Percentiles rank a stretch among this genome's conserved stretches.
phyloP scores from a whole-genome alignment of 805 yeast genomes.

The Kuraishia piskuri region DNA sequence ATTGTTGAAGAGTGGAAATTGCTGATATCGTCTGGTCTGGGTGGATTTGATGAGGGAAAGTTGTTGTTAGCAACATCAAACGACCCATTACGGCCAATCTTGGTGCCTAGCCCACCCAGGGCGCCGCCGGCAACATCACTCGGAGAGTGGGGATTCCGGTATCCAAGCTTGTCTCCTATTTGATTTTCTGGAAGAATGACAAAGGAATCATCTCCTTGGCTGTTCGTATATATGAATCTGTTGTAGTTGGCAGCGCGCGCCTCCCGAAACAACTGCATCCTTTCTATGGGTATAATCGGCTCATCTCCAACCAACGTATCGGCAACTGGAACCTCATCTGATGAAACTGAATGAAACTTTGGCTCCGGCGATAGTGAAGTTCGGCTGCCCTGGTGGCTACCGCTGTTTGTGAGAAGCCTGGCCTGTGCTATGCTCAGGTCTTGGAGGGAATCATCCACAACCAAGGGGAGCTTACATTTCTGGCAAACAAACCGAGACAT shows the following conservation, averaged over 20 bases:
- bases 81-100: neutral
- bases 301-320: conserved; percentile 5
- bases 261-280: conserved; percentile 27
- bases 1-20: conserved; percentile 14
- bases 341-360: neutral
- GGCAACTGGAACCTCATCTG: neutral
- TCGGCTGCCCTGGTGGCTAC: neutral
- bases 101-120: neutral
- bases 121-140: conserved; percentile 5
- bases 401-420: conserved; percentile 31
- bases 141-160: conserved; percentile 7
- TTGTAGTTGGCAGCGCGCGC: conserved; percentile 11
- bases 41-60: neutral
- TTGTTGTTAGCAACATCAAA: neutral
- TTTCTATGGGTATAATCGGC: conserved; percentile 25
- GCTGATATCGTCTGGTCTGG: neutral
- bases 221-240: neutral
- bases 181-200: conserved; percentile 15
- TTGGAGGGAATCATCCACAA: conserved; percentile 45
- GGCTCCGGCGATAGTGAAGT: neutral
- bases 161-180: conserved; percentile 9
- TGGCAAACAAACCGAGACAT: conserved; percentile 39
- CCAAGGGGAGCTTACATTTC: conserved; percentile 51
- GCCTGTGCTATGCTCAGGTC: conserved; percentile 48
- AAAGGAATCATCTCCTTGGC: conserved; percentile 20